Base-by-base conservation (phyloP, 805 yeast species). In the Blastobotrys chiropterorum region DNA sequence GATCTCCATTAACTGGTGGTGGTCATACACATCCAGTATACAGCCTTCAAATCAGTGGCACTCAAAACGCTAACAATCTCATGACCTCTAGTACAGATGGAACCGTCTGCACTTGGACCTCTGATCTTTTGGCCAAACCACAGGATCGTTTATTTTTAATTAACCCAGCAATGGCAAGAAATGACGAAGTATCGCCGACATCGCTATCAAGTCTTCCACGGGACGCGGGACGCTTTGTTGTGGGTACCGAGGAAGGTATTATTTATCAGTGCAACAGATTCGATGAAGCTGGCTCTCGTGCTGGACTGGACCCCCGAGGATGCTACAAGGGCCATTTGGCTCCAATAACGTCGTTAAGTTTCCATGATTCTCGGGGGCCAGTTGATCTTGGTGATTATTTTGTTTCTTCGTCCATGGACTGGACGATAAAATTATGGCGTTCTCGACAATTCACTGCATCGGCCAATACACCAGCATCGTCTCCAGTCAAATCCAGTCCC, bases 71-170 rank as follows among this genome's bases (percentile, higher is more conserved):
- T 2, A 54, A 56, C 22, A 55, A 58, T 3, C 58, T 72, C 6
- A 52, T 70, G 14, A 58, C 69, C n/a, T 59, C 71, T n/a, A 62
- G 67, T 34, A 67, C 69, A 2, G 75, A 72, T 46, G 75, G 75
- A 4, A 56, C 66, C 0, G 56, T 72, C 4, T 63, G 73, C 43
- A 60, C 65, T 0, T 72, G 75, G 75, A 52, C 66, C 2, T 58
- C 68, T 0, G 74, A 72, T 50, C 52, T 67, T 44, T 58, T 72
- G 15, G 67, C 68, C 26, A 59, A 59, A 38, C 76, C 76, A 1
- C 61, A 62, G 58, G 69, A 65, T 34, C 50, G 56, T 16, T 44
- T 67, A 3, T 45, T 53, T 5, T 61, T 71, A 6, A 58, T 53
- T n/a, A 50, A 58, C 5, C 66, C 66, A 1, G 53, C 67, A 2